These are phyloP conservation scores for Thyridium curvatum DNA, from an alignment of 2,329 filamentous ascomycete genomes.

Conservation along the genomic window DNA sequence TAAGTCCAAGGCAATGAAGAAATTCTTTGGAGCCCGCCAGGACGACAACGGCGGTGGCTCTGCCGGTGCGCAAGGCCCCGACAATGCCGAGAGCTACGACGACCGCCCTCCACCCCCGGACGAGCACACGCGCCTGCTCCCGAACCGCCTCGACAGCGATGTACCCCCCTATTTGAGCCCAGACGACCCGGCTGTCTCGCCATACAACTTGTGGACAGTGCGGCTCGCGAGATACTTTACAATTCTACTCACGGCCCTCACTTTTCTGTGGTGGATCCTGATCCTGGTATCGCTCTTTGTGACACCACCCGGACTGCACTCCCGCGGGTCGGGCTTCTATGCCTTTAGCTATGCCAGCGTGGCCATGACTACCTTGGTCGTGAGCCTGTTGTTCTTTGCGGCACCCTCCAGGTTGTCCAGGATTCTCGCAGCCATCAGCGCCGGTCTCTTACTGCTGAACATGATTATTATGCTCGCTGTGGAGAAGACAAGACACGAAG, in stretches of 20 bases:
- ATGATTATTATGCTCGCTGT: constrained; percentile 76
- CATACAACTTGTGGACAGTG: constrained; percentile 92
- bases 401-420: constrained; percentile 76
- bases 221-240: constrained; percentile 74
- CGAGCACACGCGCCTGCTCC: constrained; percentile 61
- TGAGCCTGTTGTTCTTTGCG: constrained; percentile 80
- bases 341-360: constrained; percentile 79
- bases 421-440: constrained; percentile 62
- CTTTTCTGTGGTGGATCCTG: constrained; percentile 88
- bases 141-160: constrained; percentile 53
- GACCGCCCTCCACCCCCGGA: constrained; percentile 25
- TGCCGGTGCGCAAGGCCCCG: constrained; percentile 15
- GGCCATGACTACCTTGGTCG: constrained; percentile 67
- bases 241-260: constrained; percentile 66
- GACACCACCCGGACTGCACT: constrained; percentile 80
- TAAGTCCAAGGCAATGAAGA: not conserved
- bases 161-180: constrained; percentile 58
- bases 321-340: constrained; percentile 87
- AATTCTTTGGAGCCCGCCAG: not conserved
- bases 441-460: constrained; percentile 63
- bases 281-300: constrained; percentile 87
- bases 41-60: constrained; percentile 15
- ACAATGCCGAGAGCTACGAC: constrained; percentile 2
- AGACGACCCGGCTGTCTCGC: constrained; percentile 79
- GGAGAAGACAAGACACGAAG: constrained; percentile 68